Conservation (phyloP, 352 stramenopile genomes). For the Phytophthora citrophthora region DNA sequence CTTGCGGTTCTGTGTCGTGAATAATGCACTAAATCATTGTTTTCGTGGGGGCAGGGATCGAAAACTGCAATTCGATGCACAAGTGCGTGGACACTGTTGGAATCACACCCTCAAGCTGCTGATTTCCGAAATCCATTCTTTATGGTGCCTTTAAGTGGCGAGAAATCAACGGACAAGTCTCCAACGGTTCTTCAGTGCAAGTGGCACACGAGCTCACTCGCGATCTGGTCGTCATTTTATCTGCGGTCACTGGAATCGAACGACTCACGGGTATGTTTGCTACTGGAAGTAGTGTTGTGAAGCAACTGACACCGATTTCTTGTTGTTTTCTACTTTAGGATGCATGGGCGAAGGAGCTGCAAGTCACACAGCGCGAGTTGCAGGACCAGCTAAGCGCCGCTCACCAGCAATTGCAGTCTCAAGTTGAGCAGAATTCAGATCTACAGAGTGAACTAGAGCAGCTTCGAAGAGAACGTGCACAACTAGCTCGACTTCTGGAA, state of each 20-base stretch:
- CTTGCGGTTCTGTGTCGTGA: background rate
- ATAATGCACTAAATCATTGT: background rate
- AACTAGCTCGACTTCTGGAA: constrained; percentile 62
- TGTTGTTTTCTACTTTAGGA: constrained; percentile 47
- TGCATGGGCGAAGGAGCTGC: constrained; percentile 83
- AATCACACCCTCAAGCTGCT: constrained; percentile 37
- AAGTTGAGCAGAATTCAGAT: constrained; percentile 79
- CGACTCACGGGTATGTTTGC: constrained; percentile 68
- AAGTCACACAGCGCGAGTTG: constrained; percentile 80
- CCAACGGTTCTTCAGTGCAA: constrained; percentile 83
- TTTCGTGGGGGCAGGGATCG: constrained; percentile 44
- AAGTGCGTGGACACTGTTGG: constrained; percentile 72
- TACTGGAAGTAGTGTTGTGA: background rate
- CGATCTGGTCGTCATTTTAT: constrained; percentile 87
- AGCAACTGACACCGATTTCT: constrained; percentile 6
- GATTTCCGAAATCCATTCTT: constrained; percentile 87
- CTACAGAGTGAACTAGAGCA: constrained; percentile 70
- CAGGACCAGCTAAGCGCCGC: constrained; percentile 70
- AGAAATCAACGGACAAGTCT: constrained; percentile 54
- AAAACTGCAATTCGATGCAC: constrained; percentile 67
- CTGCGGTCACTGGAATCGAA: constrained; percentile 84
- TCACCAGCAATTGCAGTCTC: constrained; percentile 70
- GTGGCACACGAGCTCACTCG: constrained; percentile 85
- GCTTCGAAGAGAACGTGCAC: constrained; percentile 69
- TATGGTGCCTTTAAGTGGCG: constrained; percentile 53